Evolutionary conservation across 345 rosid genomes (phyloP), one percentile per base, ranked within the genome.

Genomic region (Pelargonium nanum): DNA sequence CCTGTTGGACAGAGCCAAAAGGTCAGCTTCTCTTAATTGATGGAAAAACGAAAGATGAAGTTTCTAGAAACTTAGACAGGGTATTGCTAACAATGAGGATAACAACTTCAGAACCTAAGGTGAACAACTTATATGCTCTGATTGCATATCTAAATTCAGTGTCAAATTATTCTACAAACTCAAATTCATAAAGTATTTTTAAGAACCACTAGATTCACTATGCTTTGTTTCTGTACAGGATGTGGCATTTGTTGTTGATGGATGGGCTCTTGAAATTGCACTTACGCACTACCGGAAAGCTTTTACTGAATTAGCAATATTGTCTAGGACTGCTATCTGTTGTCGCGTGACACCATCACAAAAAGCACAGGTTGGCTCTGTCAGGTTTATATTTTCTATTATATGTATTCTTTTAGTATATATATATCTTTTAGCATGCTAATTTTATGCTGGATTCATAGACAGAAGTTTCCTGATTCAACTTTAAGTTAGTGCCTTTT

Each of bases 341-440:
- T 89, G 99, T 59, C 97, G 95, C 21, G 96, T 90, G 73, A 90
- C 97, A 61, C 99, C 97, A 62, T 89, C 99, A 17, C 99, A 93
- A 58, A 93, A 93, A 67, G 99, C 97, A 34, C 99, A 93, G 99
- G 99, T 93, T 56, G 5, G 56, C 55, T 58, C 26, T n/a, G n/a
- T 63, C 61, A 17, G 40, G 28, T 54, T 61, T 56, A 24, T 65
- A 68, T 19, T 55, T 56, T 65, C 32, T 34, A 19, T 19, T 32
- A 20, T 53, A 48, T 56, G 9, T 26, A 57, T 24, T 57, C 22
- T 26, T 22, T 56, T 34, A n/a, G 9, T 65, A 30, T 32, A 48
- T 19, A 0, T 20, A 52, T n/a, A 20, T 19, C 1, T 52, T 6
- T 52, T 52, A 20, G 55, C 22, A 19, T 52, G 48, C 48, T 40